phyloP scores from a whole-genome alignment of 345 rosid genomes.

The Trapa bicornis region DNA sequence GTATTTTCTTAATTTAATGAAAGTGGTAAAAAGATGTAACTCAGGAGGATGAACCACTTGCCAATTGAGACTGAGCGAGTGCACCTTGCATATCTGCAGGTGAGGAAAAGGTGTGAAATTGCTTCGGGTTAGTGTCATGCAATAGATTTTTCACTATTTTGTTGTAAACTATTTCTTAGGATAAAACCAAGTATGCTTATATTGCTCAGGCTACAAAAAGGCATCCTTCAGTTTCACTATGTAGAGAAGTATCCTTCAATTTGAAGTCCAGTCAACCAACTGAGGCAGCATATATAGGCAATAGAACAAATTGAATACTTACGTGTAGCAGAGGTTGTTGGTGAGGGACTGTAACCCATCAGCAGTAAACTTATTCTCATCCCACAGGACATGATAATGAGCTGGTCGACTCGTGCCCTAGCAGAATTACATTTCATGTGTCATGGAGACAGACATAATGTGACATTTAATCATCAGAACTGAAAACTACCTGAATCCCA shows the following conservation, averaged over 20 bases:
- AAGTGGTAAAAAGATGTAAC: neutral
- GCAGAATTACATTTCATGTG: neutral
- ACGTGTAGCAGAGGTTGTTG: slow-evolving; percentile 92
- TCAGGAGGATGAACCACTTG: neutral
- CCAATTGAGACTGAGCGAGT: neutral
- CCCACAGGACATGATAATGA: slow-evolving; percentile 97
- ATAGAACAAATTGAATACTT: slow-evolving; percentile 10
- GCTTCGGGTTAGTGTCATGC: neutral
- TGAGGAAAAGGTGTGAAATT: neutral
- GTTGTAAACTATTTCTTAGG: too few species aligned
- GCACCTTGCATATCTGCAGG: slow-evolving; percentile 51
- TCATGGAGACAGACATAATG: neutral
- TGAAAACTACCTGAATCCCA: slow-evolving; percentile 56
- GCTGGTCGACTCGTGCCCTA: slow-evolving; percentile 98
- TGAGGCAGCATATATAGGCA: neutral
- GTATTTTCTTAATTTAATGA: too few species aligned
- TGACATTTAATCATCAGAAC: neutral
- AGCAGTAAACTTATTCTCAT: slow-evolving; percentile 90
- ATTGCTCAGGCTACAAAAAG: too few species aligned
- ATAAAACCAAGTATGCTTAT: too few species aligned
- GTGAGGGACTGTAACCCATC: slow-evolving; percentile 88
- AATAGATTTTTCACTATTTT: too few species aligned
- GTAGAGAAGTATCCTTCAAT: neutral
- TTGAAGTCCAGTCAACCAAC: neutral
- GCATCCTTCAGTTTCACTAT: too few species aligned